These are phyloP conservation scores for Diaporthe aspalathi DNA, from an alignment of 2,329 filamentous ascomycete genomes.

Conservation along the genomic window DNA sequence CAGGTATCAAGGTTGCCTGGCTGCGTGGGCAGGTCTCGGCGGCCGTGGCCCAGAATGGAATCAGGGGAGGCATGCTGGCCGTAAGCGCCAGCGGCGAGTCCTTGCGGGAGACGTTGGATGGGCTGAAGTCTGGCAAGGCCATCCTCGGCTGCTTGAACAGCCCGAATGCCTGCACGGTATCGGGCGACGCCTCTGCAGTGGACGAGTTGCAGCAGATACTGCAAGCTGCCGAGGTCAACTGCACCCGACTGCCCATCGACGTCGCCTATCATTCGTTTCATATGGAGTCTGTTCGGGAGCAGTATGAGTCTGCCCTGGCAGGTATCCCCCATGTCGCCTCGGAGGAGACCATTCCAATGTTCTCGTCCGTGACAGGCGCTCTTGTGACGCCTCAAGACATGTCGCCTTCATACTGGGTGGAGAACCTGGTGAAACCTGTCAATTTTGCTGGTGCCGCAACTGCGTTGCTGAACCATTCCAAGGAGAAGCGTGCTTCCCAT, in stretches of 20 bases:
- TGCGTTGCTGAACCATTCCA: not conserved
- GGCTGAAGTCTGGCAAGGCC: not conserved
- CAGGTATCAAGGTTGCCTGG: conserved; percentile 57
- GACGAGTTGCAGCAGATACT: conserved; percentile 18
- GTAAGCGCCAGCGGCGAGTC: not conserved
- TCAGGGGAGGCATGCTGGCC: conserved; percentile 40
- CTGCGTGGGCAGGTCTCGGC: conserved; percentile 58
- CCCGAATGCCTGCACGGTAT: conserved; percentile 2
- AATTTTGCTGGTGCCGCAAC: conserved; percentile 5
- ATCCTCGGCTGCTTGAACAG: conserved; percentile 28
- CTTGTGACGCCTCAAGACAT: not conserved
- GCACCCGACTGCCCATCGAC: conserved; percentile 9
- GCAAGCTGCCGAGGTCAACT: not conserved
- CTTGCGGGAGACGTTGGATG: not conserved
- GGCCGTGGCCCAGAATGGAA: conserved; percentile 53
- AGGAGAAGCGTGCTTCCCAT: conserved; percentile 5
- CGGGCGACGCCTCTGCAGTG: conserved; percentile 5
- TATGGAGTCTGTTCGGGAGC: conserved; percentile 12
- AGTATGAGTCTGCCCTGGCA: conserved; percentile 26
- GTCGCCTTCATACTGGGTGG: not conserved
- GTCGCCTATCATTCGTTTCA: conserved; percentile 27
- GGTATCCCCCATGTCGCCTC: conserved; percentile 23
- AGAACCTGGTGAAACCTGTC: conserved; percentile 26
- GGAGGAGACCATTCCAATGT: conserved; percentile 1
- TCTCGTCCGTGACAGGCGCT: conserved; percentile 5